phyloP scores from a whole-genome alignment of 1,284 basidiomycete species.

The Ceraceosorus bombacis region DNA sequence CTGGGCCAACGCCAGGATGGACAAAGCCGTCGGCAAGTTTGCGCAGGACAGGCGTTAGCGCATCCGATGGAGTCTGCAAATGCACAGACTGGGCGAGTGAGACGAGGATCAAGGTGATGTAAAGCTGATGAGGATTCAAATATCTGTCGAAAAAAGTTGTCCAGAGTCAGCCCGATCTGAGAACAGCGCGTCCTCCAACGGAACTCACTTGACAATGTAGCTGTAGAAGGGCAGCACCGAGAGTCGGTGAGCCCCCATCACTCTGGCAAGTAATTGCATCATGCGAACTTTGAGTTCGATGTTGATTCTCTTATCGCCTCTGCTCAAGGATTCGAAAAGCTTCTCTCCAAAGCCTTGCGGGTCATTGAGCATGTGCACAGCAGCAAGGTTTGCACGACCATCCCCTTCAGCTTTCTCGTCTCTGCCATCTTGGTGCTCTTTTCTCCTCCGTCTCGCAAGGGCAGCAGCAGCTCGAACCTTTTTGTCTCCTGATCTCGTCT shows the following conservation, averaged over 20 bases:
- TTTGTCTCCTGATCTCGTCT: conserved; percentile 39
- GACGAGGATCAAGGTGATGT: conserved; percentile 88
- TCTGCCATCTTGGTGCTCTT: conserved; percentile 20
- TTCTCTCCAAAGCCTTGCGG: conserved; percentile 94
- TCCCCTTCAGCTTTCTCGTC: conserved; percentile 5
- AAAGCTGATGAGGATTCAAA: conserved; percentile 83
- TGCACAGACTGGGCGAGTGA: conserved; percentile 92
- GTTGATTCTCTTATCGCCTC: conserved; percentile 66
- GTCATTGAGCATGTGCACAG: conserved; percentile 85
- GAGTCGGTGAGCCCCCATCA: conserved; percentile 87
- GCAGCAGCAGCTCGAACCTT: conserved; percentile 42
- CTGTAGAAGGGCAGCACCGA: conserved; percentile 94
- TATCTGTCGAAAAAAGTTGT: conserved; percentile 59
- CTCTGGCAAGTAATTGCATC: conserved; percentile 93
- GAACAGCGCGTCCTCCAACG: conserved; percentile 57
- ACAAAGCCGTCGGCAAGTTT: conserved; percentile 95
- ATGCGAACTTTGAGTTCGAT: conserved; percentile 94
- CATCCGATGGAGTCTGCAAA: conserved; percentile 89
- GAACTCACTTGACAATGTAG: conserved; percentile 65
- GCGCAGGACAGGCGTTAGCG: conserved; percentile 74
- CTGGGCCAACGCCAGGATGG: conserved; percentile 89
- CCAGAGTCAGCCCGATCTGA: conserved; percentile 51
- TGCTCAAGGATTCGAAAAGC: conserved; percentile 76
- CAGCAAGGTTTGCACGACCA: conserved; percentile 70
- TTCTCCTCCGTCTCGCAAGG: conserved; percentile 30